A percentile compares a stretch with the other conserved stretches of the same genome.
These are phyloP conservation scores for Trametes cubensis DNA, from an alignment of 768 basidiomycete species.

Conservation along the genomic window DNA sequence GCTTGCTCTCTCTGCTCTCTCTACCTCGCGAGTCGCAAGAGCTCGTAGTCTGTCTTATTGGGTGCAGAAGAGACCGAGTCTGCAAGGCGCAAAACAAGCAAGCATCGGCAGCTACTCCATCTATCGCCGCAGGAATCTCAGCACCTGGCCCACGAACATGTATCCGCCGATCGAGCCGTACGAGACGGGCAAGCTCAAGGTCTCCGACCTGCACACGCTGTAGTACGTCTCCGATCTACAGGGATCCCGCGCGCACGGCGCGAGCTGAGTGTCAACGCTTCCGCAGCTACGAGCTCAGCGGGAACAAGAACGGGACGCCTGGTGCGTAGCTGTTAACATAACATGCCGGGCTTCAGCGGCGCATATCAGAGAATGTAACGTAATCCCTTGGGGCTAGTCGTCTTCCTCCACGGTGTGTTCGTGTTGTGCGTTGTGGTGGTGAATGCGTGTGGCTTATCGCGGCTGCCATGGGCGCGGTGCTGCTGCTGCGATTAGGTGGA, in stretches of 20 bases:
- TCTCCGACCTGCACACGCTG: slow-evolving; percentile 74
- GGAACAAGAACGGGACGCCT: slow-evolving; percentile 75
- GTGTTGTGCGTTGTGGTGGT: neutral
- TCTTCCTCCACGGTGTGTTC: slow-evolving; percentile 72
- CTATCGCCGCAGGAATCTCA: neutral
- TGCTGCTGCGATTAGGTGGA: slow-evolving; percentile 49
- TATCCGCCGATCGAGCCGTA: slow-evolving; percentile 73
- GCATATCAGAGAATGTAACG: too few species aligned
- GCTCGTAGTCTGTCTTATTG: neutral
- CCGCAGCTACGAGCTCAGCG: slow-evolving; percentile 77
- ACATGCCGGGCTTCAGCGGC: too few species aligned
- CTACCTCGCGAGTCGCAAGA: neutral
- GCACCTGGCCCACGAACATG: slow-evolving; percentile 41
- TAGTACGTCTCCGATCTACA: slow-evolving; percentile 54
- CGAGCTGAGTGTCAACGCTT: neutral
- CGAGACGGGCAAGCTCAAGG: slow-evolving; percentile 64
- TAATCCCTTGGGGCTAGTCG: slow-evolving; percentile 45
- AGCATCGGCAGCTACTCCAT: neutral
- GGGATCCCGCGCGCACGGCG: too few species aligned
- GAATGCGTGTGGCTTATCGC: too few species aligned
- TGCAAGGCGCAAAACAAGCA: neutral
- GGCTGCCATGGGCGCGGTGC: too few species aligned
- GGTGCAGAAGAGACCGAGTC: too few species aligned
- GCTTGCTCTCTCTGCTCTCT: neutral
- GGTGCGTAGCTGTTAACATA: too few species aligned